Percentiles rank a stretch among this genome's conserved stretches.
Conservation (phyloP, 129 eudicot species). For the Tanacetum coccineum region DNA sequence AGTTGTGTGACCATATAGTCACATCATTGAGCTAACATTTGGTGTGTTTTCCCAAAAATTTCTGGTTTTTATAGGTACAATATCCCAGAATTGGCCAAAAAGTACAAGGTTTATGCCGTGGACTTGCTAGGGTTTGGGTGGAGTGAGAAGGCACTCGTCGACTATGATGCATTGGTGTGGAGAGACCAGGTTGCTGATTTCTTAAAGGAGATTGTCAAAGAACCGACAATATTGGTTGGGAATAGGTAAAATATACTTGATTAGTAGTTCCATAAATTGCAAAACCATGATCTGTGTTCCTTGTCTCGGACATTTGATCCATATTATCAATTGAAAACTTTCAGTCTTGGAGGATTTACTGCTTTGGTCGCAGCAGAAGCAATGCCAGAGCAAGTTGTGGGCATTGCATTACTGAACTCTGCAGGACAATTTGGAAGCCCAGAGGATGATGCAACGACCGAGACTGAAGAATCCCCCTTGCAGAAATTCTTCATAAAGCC, state of each 20-base stretch:
- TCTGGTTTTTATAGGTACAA: constrained; percentile 58
- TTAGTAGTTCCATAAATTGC: constrained; percentile 14
- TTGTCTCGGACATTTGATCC: neutral
- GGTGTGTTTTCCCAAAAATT: neutral
- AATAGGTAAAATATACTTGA: constrained; percentile 50
- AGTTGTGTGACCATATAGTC: constrained; percentile 5
- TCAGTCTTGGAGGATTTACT: constrained; percentile 98
- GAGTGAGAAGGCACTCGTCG: constrained; percentile 96
- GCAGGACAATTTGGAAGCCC: constrained; percentile 97
- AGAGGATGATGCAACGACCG: constrained; percentile 19
- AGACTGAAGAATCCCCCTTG: constrained; percentile 48
- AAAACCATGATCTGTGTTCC: neutral
- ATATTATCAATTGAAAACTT: constrained; percentile 10
- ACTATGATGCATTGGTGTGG: constrained; percentile 96
- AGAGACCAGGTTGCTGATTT: constrained; percentile 95
- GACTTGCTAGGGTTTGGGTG: constrained; percentile 96
- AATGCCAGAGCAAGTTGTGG: constrained; percentile 68
- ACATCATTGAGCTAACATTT: neutral
- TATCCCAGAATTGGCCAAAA: constrained; percentile 93
- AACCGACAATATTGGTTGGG: constrained; percentile 89
- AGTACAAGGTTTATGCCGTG: constrained; percentile 88
- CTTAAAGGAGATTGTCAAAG: constrained; percentile 81
- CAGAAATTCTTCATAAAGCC: constrained; percentile 68
- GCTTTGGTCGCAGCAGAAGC: constrained; percentile 92
- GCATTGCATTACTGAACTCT: constrained; percentile 76